phyloP scores from a whole-genome alignment of 331 rosid species.

The Rhamnella rubrinervis region DNA sequence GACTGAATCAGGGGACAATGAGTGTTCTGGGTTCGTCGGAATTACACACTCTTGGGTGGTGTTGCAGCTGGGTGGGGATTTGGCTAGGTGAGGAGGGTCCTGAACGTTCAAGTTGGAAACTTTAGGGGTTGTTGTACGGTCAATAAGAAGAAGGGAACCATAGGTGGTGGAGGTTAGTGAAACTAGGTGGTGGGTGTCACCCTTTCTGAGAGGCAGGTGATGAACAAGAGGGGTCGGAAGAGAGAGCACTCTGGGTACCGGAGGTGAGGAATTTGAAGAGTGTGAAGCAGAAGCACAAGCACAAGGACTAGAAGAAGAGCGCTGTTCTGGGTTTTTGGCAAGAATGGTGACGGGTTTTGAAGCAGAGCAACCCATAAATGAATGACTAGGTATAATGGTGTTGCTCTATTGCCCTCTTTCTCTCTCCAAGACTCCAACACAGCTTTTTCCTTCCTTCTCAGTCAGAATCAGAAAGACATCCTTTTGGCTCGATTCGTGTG shows the following conservation, averaged over 20 bases:
- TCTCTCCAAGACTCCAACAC: slow-evolving; percentile 7
- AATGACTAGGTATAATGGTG: slow-evolving; percentile 12
- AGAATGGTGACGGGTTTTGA: slow-evolving; percentile 58
- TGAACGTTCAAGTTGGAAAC: slow-evolving; percentile 31
- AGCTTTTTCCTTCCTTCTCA: slow-evolving; percentile 1
- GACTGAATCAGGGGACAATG: slow-evolving; percentile 79
- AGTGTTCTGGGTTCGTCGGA: slow-evolving; percentile 26
- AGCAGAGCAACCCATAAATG: slow-evolving; percentile 83
- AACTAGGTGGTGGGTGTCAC: slow-evolving; percentile 86
- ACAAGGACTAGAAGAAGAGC: slow-evolving; percentile 21
- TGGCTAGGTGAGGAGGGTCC: slow-evolving; percentile 7
- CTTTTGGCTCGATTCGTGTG: slow-evolving; percentile 18
- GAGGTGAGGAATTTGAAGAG: slow-evolving; percentile 48
- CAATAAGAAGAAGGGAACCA: slow-evolving; percentile 71
- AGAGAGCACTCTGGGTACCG: slow-evolving; percentile 48
- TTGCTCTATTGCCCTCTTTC: neutral
- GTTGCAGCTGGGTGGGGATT: neutral
- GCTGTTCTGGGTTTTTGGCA: slow-evolving; percentile 28
- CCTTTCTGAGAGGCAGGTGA: slow-evolving; percentile 75
- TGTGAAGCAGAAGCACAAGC: slow-evolving; percentile 33
- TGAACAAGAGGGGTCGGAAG: slow-evolving; percentile 70
- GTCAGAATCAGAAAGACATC: neutral
- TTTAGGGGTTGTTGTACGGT: slow-evolving; percentile 34
- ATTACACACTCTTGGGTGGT: neutral
- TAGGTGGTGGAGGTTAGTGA: slow-evolving; percentile 91